phyloP scores from a whole-genome alignment of 2,329 filamentous ascomycete species.

The Cladophialophora carrionii region DNA sequence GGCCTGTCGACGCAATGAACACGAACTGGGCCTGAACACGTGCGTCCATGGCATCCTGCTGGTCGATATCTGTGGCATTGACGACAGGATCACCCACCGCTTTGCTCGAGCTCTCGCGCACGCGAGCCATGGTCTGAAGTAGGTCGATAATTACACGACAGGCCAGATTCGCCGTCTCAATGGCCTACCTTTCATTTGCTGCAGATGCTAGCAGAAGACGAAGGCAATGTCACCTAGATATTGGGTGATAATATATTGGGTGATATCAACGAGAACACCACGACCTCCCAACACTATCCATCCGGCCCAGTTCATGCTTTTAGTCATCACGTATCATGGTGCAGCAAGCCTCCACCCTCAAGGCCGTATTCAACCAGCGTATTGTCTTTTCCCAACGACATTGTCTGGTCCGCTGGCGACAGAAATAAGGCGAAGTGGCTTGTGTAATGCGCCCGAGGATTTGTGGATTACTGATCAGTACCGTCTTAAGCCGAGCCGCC shows the following conservation, averaged over 20 bases:
- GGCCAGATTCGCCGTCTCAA: not conserved
- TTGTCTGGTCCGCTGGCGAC: not conserved
- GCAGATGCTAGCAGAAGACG: not conserved
- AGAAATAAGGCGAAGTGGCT: not conserved
- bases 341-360: not conserved
- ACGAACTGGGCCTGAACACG: constrained; percentile 15
- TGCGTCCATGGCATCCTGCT: not conserved
- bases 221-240: not conserved
- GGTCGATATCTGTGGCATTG: not conserved
- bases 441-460: not conserved
- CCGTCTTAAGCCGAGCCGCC: not conserved
- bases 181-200: not conserved
- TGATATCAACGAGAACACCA: not conserved
- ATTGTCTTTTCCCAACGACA: not conserved
- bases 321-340: not conserved
- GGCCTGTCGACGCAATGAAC: constrained; percentile 21
- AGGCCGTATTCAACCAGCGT: not conserved
- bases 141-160: not conserved
- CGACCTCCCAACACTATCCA: not conserved
- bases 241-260: not conserved
- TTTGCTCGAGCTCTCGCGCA: not conserved
- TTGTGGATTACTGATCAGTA: constrained; percentile 1
- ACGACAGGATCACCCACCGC: not conserved
- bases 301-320: not conserved
- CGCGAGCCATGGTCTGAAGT: not conserved